Base-by-base conservation (phyloP, 257 asterid species). In the Lavandula angustifolia region DNA sequence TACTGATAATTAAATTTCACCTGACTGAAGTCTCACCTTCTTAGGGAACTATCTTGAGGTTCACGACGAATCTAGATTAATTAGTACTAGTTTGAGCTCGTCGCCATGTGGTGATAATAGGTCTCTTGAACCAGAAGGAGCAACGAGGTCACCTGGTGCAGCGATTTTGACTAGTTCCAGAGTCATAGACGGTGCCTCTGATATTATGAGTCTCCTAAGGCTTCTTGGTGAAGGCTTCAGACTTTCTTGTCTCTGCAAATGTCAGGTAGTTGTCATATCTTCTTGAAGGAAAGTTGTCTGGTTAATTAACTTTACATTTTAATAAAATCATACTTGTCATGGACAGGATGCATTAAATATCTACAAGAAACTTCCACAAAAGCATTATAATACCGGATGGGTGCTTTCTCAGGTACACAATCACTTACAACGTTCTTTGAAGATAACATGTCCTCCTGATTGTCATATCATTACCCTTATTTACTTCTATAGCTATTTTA, bases 331-430 rank as follows among this genome's bases (percentile, higher is more conserved):
- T 63, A 66, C 68, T 74, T 35, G 29, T 75, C 73, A 72, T 12
- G 66, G 60, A 68, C 85, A 91, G 95, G 98, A 92, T 72, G 98
- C 98, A n/a, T 68, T 92, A 64, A 92, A 82, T 76, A 57, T 75
- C 59, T 92, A 80, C 65, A 41, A 67, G 56, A 92, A 82, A 79
- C 95, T 92, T 58, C 86, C 98, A 1, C 89, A 76, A 62, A 92
- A 89, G 78, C 98, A 89, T 73, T 92, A 89, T 74, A 87, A 87
- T 76, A 89, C 96, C 0, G 96, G 95, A 78, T 89, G 98, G 96
- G 96, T 92, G 68, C 96, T 87, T 66, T 86, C 95, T 66, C 98
- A 89, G 91, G 95, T 87, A 76, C 50, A n/a, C 42, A 67, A 71
- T 74, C 43, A 13, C 35, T 43, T 54, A 50, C 17, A 41, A 58